Evolutionary conservation across 2,329 filamentous ascomycete species (phyloP).

Genomic region (Cryphonectria radicalis): DNA sequence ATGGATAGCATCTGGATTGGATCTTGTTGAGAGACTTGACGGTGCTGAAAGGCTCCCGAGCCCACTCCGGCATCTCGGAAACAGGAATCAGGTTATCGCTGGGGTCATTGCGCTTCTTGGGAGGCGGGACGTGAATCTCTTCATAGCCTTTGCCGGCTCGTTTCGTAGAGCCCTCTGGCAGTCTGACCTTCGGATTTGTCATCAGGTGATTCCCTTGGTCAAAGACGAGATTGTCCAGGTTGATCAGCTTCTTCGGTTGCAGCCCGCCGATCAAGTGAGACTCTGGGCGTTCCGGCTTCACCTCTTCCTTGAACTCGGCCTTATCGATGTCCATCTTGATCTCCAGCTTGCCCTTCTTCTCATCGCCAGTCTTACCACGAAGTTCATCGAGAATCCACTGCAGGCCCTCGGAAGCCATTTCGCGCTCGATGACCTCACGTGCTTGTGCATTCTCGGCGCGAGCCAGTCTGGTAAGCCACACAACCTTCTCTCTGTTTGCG

Average conservation of each 20-base stretch:
- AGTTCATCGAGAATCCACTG: constrained; percentile 88
- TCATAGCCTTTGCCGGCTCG: constrained; percentile 97
- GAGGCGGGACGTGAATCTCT: constrained; percentile 94
- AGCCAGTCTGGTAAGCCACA: constrained; percentile 91
- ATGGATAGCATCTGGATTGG: constrained; percentile 89
- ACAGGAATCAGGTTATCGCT: constrained; percentile 83
- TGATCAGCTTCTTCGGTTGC: constrained; percentile 85
- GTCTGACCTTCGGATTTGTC: constrained; percentile 95
- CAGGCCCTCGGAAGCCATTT: constrained; percentile 89
- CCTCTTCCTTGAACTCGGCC: constrained; percentile 55
- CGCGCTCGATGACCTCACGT: constrained; percentile 77
- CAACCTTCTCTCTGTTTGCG: constrained; percentile 88
- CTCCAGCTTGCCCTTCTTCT: constrained; percentile 71
- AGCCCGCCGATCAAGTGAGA: constrained; percentile 78
- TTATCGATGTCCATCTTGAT: constrained; percentile 96
- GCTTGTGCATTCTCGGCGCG: constrained; percentile 79
- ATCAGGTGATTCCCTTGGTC: constrained; percentile 98
- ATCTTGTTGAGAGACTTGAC: constrained; percentile 92
- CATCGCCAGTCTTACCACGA: constrained; percentile 69
- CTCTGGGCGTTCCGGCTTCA: constrained; percentile 62
- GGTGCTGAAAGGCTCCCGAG: constrained; percentile 80
- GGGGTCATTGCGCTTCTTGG: constrained; percentile 83
- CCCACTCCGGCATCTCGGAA: constrained; percentile 90
- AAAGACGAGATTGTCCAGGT: constrained; percentile 94
- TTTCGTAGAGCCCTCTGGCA: constrained; percentile 94